Percentiles rank a stretch among this genome's conserved stretches.
Evolutionary conservation across 2,329 filamentous ascomycete genomes (phyloP).

Genomic region (Phaeosphaeria sp.): DNA sequence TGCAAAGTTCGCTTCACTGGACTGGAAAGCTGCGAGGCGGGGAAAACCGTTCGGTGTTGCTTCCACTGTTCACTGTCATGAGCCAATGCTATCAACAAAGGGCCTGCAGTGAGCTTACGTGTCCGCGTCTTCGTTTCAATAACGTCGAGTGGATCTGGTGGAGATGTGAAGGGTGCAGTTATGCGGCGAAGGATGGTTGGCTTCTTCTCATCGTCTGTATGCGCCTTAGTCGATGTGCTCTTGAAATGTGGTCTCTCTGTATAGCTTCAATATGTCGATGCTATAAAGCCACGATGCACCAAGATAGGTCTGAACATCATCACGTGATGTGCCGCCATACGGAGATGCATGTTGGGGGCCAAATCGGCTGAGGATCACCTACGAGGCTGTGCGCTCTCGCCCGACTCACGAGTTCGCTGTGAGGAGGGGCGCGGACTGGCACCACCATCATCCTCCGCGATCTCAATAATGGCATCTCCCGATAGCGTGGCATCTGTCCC

Average conservation of each 20-base stretch:
- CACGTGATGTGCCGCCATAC: background rate
- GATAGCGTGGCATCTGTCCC: constrained; percentile 35
- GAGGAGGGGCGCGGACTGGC: constrained; percentile 17
- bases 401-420: constrained; percentile 15
- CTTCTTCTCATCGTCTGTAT: constrained; percentile 29
- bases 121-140: constrained; percentile 42
- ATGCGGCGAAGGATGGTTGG: constrained; percentile 35
- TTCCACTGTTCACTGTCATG: constrained; percentile 36
- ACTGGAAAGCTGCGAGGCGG: constrained; percentile 48
- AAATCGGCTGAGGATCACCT: constrained; percentile 20
- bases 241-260: no score
- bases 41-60: constrained; percentile 49
- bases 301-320: no score
- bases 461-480: constrained; percentile 43
- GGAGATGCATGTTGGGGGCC: constrained; percentile 18
- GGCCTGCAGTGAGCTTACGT: constrained; percentile 25
- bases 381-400: constrained; percentile 42
- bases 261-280: no score
- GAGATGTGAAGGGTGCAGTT: constrained; percentile 37
- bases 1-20: constrained; percentile 49
- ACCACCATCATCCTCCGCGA: constrained; percentile 27
- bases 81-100: constrained; percentile 3
- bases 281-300: no score
- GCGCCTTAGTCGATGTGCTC: constrained; percentile 15
- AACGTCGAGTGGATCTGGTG: constrained; percentile 38